Conservation (phyloP, 164 flowering plant genomes). For the Amborella trichopoda region DNA sequence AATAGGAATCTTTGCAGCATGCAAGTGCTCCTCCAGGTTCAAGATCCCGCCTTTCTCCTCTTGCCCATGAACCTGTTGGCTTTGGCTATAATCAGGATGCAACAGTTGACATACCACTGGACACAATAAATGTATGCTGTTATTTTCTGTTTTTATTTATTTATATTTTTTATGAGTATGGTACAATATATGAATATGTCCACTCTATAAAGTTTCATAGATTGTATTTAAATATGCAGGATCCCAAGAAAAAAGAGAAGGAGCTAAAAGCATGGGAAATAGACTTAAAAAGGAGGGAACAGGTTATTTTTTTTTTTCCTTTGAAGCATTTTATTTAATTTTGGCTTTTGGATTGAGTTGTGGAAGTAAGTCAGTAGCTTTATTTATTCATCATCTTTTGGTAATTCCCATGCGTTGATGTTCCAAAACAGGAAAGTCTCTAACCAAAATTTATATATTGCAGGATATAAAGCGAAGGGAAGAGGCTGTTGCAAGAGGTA, state of each 20-base stretch:
- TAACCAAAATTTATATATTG: not conserved
- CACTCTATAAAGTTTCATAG: no score
- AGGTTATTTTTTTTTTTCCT: not conserved
- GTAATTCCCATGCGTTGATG: no score
- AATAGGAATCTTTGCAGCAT: conserved; percentile 33
- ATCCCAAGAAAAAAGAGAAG: conserved; percentile 5
- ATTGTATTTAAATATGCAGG: no score
- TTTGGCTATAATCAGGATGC: conserved; percentile 74
- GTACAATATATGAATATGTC: no score
- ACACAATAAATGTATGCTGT: conserved; percentile 38
- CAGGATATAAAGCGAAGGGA: conserved; percentile 92
- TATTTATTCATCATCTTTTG: not conserved
- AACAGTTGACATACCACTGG: conserved; percentile 81
- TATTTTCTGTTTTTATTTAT: no score
- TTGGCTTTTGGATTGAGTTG: not conserved
- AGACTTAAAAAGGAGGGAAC: conserved; percentile 12
- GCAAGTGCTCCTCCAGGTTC: conserved; percentile 32
- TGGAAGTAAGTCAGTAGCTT: not conserved
- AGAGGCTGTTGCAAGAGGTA: conserved; percentile 75
- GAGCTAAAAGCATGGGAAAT: conserved; percentile 9
- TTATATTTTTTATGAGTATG: no score
- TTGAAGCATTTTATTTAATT: not conserved
- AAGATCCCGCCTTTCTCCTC: conserved; percentile 44
- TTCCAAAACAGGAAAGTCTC: no score
- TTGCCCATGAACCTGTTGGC: conserved; percentile 33